phyloP scores from a whole-genome alignment of 1,284 basidiomycete genomes.

The Cutaneotrichosporon mucoides region DNA sequence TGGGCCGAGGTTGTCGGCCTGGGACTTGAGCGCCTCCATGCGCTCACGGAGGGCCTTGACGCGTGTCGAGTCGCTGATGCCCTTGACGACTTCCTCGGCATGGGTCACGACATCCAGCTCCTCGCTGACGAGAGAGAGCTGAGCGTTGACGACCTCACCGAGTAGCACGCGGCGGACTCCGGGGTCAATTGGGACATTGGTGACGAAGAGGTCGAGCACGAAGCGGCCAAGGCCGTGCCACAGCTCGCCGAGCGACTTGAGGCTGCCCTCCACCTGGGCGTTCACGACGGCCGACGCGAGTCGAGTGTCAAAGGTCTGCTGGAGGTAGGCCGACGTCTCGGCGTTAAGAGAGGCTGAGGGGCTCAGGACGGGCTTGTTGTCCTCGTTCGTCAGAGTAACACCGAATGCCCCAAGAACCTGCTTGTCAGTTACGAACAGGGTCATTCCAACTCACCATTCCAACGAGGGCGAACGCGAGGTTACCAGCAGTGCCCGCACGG shows the following conservation, averaged over 20 bases:
- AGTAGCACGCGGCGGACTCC: constrained; percentile 63
- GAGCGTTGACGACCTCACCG: constrained; percentile 55
- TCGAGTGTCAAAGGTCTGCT: constrained; percentile 7
- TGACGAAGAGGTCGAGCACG: constrained; percentile 62
- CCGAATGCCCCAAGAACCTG: constrained; percentile 28
- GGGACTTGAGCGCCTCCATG: constrained; percentile 35
- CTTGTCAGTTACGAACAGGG: background rate
- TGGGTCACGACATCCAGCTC: constrained; percentile 60
- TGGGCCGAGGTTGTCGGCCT: constrained; percentile 36
- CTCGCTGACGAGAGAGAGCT: constrained; percentile 53
- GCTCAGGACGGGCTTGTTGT: background rate
- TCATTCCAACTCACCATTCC: constrained; percentile 13
- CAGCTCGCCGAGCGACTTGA: constrained; percentile 34
- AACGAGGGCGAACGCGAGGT: constrained; percentile 18
- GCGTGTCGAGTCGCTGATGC: constrained; percentile 54
- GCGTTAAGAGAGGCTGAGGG: background rate
- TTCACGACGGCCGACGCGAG: constrained; percentile 15
- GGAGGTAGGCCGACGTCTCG: constrained; percentile 14
- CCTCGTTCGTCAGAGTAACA: background rate
- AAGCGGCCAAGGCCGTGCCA: constrained; percentile 63
- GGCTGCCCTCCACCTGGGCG: background rate
- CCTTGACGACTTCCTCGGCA: constrained; percentile 62
- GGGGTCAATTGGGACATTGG: constrained; percentile 84
- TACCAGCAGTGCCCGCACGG: constrained; percentile 12
- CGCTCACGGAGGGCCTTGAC: constrained; percentile 35